phyloP scores from a whole-genome alignment of 257 asterid genomes.

The Ligustrum vulgare region DNA sequence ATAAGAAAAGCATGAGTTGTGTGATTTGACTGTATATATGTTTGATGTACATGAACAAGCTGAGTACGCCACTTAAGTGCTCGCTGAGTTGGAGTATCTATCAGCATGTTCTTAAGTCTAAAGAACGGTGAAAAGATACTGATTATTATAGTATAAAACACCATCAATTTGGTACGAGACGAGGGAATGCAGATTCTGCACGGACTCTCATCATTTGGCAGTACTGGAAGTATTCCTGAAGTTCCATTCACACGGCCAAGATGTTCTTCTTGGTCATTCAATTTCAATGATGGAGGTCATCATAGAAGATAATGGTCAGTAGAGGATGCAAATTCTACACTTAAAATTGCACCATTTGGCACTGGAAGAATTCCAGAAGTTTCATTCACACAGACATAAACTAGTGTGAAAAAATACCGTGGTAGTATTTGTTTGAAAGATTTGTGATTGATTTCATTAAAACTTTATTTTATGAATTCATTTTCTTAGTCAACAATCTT shows the following conservation, averaged over 20 bases:
- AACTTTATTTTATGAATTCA: not conserved
- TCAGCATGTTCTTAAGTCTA: not conserved
- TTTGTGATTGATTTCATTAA: not conserved
- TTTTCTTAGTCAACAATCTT: not conserved
- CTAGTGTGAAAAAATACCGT: not conserved
- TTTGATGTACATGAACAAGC: constrained; percentile 75
- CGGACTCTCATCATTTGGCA: constrained; percentile 23
- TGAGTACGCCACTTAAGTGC: constrained; percentile 42
- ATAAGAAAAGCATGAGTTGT: constrained; percentile 86
- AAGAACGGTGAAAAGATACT: constrained; percentile 8
- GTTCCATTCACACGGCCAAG: constrained; percentile 59
- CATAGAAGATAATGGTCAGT: too few relatives aligned
- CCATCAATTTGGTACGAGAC: not conserved
- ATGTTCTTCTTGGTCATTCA: constrained; percentile 7
- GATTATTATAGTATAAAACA: not conserved
- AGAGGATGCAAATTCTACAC: not conserved
- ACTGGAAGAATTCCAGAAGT: constrained; percentile 31
- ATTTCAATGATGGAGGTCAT: too few relatives aligned
- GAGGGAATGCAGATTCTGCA: not conserved
- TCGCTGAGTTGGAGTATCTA: constrained; percentile 28
- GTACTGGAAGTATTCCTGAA: constrained; percentile 30
- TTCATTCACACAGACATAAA: constrained; percentile 54
- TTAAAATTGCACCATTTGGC: constrained; percentile 16
- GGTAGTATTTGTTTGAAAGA: not conserved
- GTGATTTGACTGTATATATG: constrained; percentile 90